Conservation (phyloP, 2,329 filamentous ascomycete genomes). For the Grosmannia serpens region DNA sequence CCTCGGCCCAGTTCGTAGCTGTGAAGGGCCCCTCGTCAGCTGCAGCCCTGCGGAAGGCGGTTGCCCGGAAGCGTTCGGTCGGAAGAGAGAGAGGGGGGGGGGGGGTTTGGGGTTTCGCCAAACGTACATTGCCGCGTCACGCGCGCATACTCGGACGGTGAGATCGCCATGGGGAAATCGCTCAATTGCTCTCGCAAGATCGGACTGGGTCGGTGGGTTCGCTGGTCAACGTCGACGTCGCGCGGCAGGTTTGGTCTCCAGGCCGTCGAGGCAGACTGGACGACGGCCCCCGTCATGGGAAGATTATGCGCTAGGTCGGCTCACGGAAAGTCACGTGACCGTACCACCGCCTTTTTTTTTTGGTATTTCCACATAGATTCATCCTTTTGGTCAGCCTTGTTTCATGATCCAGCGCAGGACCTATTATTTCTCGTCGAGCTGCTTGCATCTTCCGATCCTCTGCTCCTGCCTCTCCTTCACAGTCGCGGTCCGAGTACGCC, state of each 20-base stretch:
- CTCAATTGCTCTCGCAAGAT: not conserved
- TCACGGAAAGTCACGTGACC: not conserved
- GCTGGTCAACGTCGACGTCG: not conserved
- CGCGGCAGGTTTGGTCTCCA: not conserved
- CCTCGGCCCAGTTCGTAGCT: slow-evolving; percentile 87
- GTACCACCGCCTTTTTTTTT: not conserved
- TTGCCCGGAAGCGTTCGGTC: not conserved
- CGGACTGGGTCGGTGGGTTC: not conserved
- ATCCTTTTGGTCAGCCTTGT: not conserved
- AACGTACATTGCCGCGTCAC: slow-evolving; percentile 64
- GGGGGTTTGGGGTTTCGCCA: slow-evolving; percentile 8
- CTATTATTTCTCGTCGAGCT: not conserved
- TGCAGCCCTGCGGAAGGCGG: not conserved
- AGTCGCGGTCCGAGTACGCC: not conserved
- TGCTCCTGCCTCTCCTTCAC: too few relatives aligned
- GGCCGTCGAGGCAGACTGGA: not conserved
- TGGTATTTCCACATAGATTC: not conserved
- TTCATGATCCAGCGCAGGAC: too few relatives aligned
- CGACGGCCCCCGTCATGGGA: not conserved
- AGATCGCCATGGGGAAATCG: slow-evolving; percentile 57
- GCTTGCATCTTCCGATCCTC: not conserved
- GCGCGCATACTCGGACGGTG: slow-evolving; percentile 83
- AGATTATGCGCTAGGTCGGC: not conserved
- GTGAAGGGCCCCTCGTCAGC: slow-evolving; percentile 12
- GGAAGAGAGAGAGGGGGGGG: not conserved